Evolutionary conservation across 148 eudicot genomes (phyloP), one percentile per base, ranked within the genome.

Genomic region (Rhododendron vialii): DNA sequence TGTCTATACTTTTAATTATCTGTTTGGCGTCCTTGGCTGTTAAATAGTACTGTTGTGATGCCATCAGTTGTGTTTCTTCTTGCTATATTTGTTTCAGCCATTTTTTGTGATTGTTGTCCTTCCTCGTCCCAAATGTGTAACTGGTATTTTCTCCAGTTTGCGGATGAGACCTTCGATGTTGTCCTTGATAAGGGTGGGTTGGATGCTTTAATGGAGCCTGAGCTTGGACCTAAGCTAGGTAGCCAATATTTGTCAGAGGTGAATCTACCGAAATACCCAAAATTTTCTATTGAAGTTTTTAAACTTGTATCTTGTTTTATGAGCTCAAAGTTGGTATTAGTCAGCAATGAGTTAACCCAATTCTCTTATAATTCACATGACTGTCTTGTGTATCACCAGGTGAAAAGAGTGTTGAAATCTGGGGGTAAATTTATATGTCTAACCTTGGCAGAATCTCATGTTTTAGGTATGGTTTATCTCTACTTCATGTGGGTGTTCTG

Each of bases 121-220:
- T 53, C 36, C 53, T 51, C 22, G 4, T 69, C 51, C 80, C 83
- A 1, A 75, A 47, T 84, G 53, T 45, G 82, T 87, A 20, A 88
- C 78, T 59, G 47, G 45, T 85, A 43, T 35, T 24, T 84, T 87
- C 84, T 91, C 82, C 96, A 97, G 99, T 93, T 97, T 85, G 88
- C 61, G 41, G 94, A 92, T 90, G 93, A 83, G 76, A 89, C 91
- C 36, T 95, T 95, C 85, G 95, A 94, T 88, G 87, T 90, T 53
- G 92, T 94, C 84, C 89, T 97, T 85, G 99, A 97, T 73, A 97
- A 97, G 74, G 99, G 99, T 65, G 98, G 99, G 48, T 89, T 97
- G 90, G 99, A 97, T 92, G 98, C 99, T 43, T 87, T 97, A 87
- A 97, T 97, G 99, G 99, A 97, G 92, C 98, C 99, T 45, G 92